Percentiles rank a stretch among this genome's conserved stretches.
Conservation (phyloP, 345 rosid genomes). For the Erodium maritimum region DNA sequence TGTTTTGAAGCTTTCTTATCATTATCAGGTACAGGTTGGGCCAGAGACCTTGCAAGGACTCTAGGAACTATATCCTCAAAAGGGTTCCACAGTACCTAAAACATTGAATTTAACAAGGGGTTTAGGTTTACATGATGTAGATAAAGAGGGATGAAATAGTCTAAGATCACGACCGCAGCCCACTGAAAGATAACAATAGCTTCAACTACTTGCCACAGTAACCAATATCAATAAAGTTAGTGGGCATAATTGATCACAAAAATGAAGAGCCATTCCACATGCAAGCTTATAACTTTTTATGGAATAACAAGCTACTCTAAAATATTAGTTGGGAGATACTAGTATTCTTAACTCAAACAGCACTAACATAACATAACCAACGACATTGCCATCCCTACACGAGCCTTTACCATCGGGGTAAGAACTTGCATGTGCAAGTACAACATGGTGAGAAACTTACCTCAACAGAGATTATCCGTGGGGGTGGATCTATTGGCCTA, state of each 20-base stretch:
- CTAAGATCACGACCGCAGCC: neutral
- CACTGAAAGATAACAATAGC: neutral
- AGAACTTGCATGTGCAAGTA: neutral
- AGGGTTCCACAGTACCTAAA: constrained; percentile 86
- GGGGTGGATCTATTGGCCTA: constrained; percentile 70
- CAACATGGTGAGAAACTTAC: constrained; percentile 17
- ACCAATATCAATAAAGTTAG: neutral
- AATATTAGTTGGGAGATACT: neutral
- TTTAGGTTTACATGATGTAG: neutral
- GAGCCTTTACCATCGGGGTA: neutral
- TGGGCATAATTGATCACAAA: neutral
- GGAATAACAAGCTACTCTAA: neutral
- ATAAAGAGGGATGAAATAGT: neutral
- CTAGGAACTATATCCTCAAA: constrained; percentile 92
- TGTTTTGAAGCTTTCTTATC: constrained; percentile 47
- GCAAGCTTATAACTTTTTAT: neutral
- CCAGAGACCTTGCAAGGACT: constrained; percentile 20
- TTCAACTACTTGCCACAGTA: neutral
- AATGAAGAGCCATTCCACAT: neutral
- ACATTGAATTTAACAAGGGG: constrained; percentile 6
- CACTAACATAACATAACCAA: neutral
- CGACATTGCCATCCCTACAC: neutral
- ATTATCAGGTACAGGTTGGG: constrained; percentile 22
- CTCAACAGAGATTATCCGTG: constrained; percentile 66
- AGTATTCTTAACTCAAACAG: neutral